Base-by-base conservation (phyloP, 129 eudicot genomes). In the Silybum marianum region DNA sequence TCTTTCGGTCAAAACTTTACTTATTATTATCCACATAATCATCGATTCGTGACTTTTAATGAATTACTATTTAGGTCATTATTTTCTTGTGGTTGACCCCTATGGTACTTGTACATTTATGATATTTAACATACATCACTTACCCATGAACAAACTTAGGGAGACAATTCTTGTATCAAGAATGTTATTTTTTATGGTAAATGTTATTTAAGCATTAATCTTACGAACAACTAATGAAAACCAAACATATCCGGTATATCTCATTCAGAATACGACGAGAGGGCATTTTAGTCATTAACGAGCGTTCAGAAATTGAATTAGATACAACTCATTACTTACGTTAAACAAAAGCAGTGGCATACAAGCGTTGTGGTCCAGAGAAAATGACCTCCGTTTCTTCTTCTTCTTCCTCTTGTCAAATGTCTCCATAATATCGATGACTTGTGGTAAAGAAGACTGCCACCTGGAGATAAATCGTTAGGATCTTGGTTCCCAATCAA, bases 401-500 rank as follows among this genome's bases (percentile, higher is more conserved):
- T n/a, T n/a, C n/a, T n/a, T n/a, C n/a, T n/a, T 18, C 65, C 22
- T 16, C 22, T 54, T 54, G 9, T 18, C 65, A 54, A 16, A 4
- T 54, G 8, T 54, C 9, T 54, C 22, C 9, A 54, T 18, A 54
- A 54, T 16, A 54, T 54, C 65, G 18, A 16, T 54, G 65, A 9
- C 22, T 54, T 54, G 65, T 54, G 22, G 65, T 54, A 7, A 2
- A 54, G 8, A 16, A 54, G 36, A 0, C 13, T 18, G 76, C 69
- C 82, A 78, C 76, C 28, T 68, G 34, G 44, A 40, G 46, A 66
- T 24, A 67, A 40, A 67, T 0, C 12, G 68, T 54, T 1, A 78
- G 40, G 69, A 67, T 78, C 69, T n/a, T 7, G 9, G 32, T 12
- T 26, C 19, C 82, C 82, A 69, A 78, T 78, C 44, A 69, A 26